phyloP scores from a whole-genome alignment of 78 protist species.

The Cavenderia fasciculata region DNA sequence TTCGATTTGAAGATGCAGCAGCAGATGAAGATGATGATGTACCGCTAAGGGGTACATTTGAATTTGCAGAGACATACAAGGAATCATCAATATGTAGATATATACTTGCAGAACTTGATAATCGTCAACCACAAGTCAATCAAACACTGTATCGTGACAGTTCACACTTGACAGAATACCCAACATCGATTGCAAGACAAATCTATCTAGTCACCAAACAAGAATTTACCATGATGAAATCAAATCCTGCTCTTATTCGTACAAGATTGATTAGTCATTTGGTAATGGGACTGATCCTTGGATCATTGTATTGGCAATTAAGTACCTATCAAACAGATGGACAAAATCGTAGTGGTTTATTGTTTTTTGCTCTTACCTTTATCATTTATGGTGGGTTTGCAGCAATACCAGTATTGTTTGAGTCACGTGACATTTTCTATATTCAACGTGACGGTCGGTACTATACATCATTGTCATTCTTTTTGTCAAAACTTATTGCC shows the following conservation, averaged over 20 bases:
- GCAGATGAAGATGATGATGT: conserved; percentile 44
- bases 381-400: conserved; percentile 33
- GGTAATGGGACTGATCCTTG: conserved; percentile 19
- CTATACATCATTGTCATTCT: conserved; percentile 27
- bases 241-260: not conserved
- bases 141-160: too few relatives aligned
- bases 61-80: conserved; percentile 19
- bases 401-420: conserved; percentile 15
- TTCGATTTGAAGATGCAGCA: too few relatives aligned
- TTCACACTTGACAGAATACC: not conserved
- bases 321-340: conserved; percentile 28
- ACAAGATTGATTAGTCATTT: not conserved
- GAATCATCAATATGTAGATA: not conserved
- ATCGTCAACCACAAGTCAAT: not conserved
- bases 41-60: conserved; percentile 27
- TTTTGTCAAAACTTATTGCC: conserved; percentile 6
- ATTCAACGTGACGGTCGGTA: conserved; percentile 20
- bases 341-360: conserved; percentile 3
- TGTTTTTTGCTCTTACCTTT: conserved; percentile 9
- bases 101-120: not conserved
- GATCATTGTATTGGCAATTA: conserved; percentile 26
- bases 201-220: not conserved
- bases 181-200: not conserved
- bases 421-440: conserved; percentile 33
- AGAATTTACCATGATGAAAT: conserved; percentile 7